Evolutionary conservation across 208 protist genomes (phyloP).

Genomic region (Endotrypanum monterogeii): DNA sequence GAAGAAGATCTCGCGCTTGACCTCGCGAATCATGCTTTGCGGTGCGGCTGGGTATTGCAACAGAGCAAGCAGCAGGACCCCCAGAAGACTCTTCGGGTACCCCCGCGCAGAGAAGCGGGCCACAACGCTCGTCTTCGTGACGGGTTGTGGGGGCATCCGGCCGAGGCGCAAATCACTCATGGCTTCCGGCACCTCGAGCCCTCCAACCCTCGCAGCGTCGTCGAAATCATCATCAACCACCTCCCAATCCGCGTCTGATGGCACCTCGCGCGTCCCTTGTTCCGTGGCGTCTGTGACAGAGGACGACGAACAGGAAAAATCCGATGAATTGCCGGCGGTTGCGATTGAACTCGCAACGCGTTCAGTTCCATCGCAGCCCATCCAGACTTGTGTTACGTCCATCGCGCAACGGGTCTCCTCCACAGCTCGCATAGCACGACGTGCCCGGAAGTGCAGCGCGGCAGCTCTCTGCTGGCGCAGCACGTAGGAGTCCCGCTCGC

Average conservation of each 20-base stretch:
- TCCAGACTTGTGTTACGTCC: not conserved
- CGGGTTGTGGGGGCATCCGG: not conserved
- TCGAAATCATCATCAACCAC: not conserved
- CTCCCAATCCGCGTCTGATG: conserved; percentile 2
- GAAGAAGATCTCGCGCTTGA: conserved; percentile 49
- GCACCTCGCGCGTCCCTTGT: not conserved
- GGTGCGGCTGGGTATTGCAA: conserved; percentile 41
- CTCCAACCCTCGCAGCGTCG: not conserved
- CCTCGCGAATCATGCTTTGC: conserved; percentile 36
- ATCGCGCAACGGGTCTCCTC: conserved; percentile 1
- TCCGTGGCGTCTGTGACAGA: not conserved
- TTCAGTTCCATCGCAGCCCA: not conserved
- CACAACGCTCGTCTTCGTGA: conserved; percentile 39
- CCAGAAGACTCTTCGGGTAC: conserved; percentile 50
- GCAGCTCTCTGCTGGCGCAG: conserved; percentile 21
- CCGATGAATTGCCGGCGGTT: not conserved
- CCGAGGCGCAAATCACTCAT: not conserved
- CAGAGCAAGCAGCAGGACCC: conserved; percentile 41
- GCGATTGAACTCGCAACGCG: not conserved
- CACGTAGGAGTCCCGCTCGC: conserved; percentile 27
- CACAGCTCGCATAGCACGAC: not conserved
- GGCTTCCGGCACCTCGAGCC: not conserved
- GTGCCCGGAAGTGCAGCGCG: conserved; percentile 5
- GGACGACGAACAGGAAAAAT: not conserved
- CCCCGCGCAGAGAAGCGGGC: conserved; percentile 34